Evolutionary conservation across 2,329 filamentous ascomycete genomes (phyloP).

Genomic region (Paraphoma chrysanthemicola): DNA sequence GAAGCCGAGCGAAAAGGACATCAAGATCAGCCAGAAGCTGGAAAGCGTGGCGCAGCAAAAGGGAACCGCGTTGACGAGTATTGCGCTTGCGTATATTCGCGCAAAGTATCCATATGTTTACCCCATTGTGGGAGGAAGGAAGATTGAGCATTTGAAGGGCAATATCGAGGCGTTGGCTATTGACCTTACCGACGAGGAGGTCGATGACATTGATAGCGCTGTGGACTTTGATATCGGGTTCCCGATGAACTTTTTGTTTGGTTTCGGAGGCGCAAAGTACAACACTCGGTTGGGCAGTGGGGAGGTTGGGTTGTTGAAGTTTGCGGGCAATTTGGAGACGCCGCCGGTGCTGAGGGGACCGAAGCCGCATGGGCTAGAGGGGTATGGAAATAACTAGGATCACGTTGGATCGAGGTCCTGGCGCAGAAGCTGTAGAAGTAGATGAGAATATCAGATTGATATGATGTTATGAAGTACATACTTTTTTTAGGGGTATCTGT

Average conservation of each 20-base stretch:
- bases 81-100: constrained; percentile 75
- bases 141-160: constrained; percentile 72
- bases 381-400: not conserved
- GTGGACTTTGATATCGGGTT: constrained; percentile 26
- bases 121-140: constrained; percentile 77
- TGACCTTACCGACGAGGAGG: constrained; percentile 58
- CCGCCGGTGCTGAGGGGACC: constrained; percentile 29
- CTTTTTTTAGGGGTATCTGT: too few relatives aligned
- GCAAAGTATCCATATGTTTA: constrained; percentile 76
- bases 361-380: constrained; percentile 36
- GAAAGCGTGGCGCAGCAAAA: constrained; percentile 65
- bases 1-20: constrained; percentile 57
- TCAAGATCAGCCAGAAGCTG: constrained; percentile 63
- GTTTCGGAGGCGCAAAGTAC: constrained; percentile 44
- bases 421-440: too few relatives aligned
- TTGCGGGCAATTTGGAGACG: constrained; percentile 36
- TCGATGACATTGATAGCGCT: constrained; percentile 62
- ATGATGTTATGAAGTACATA: too few relatives aligned
- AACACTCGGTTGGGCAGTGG: constrained; percentile 32
- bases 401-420: too few relatives aligned
- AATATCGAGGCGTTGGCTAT: constrained; percentile 65
- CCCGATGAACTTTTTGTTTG: constrained; percentile 49
- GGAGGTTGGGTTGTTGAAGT: constrained; percentile 37
- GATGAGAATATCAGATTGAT: too few relatives aligned
- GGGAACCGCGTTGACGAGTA: constrained; percentile 63